phyloP scores from a whole-genome alignment of 768 basidiomycete species.

The Lactarius sanguifluus region DNA sequence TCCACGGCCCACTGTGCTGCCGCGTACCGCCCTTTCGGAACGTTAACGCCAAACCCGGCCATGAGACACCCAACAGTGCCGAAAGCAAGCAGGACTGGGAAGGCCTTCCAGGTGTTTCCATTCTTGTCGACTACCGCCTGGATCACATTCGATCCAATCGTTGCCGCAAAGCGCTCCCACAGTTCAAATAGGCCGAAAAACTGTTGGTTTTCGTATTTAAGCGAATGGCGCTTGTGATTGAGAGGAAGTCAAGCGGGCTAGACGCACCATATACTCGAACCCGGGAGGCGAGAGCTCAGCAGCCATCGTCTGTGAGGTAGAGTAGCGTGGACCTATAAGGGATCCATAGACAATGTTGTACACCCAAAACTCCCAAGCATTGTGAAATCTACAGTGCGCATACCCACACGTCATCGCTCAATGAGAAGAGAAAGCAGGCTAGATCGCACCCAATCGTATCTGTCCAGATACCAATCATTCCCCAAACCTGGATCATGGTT shows the following conservation, averaged over 20 bases:
- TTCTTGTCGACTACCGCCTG: conserved; percentile 75
- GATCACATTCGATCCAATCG: conserved; percentile 84
- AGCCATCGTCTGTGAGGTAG: conserved; percentile 86
- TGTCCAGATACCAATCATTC: conserved; percentile 86
- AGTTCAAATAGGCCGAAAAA: conserved; percentile 69
- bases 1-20: conserved; percentile 42
- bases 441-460: conserved; percentile 60
- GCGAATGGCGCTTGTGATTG: neutral
- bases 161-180: conserved; percentile 55
- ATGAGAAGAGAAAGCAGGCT: neutral
- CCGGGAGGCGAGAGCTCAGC: conserved; percentile 85
- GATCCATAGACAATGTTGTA: conserved; percentile 80
- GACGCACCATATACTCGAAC: conserved; percentile 72
- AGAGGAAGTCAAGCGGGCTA: too few species aligned
- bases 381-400: conserved; percentile 51
- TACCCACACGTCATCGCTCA: neutral
- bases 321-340: conserved; percentile 86
- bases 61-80: conserved; percentile 63
- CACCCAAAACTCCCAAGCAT: conserved; percentile 86
- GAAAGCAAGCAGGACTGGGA: conserved; percentile 78
- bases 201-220: conserved; percentile 36
- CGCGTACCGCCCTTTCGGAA: conserved; percentile 40
- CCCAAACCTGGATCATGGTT: conserved; percentile 80
- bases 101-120: conserved; percentile 78
- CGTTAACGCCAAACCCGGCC: conserved; percentile 68